Base-by-base conservation (phyloP, 495 filamentous ascomycete genomes). In the Xylaria curta region DNA sequence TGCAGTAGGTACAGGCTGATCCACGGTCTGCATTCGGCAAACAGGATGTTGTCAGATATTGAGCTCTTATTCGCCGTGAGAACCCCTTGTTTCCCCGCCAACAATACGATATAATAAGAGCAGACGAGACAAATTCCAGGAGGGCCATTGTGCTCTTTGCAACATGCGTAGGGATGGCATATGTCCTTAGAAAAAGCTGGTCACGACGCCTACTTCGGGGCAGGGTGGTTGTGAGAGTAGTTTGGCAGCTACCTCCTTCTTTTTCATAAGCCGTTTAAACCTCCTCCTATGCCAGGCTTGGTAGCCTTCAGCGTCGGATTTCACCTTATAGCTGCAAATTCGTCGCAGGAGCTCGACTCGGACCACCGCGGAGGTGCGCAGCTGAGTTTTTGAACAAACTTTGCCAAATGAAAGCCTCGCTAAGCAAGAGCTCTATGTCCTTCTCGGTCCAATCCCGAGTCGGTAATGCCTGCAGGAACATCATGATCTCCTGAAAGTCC, bases 401-500 rank as follows among this genome's bases (percentile, higher is more conserved):
- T 82, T 97, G 93, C 94, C 94, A 98, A 72, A 98, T 97, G 77
- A 93, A 98, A 6, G 94, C 94, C 83, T 99, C 96, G 79, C 94
- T 97, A 59, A 99, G 85, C 66, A 99, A 84, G 40, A 99, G 89
- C 81, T 98, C 96, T 73, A 99, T 95, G 72, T 99, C 96, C 82
- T 98, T 97, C 80, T 97, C 97, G 15, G 94, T 97, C 96, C 96
- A 99, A 36, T 91, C 88, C 69, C 91, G 90, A n/a, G 97, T 99
- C 9, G 96, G 96, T 71, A 98, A 82, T 44, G 95, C 92, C 83
- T 99, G 96, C 36, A 99, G 85, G 76, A 98, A 99, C 95, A 98
- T 98, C 96, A 99, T 98, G 68, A 97, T 90, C 79, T 97, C 95
- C 85, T 97, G 86, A 74, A 97, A 99, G 80, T 99, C 96, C 96